Evolutionary conservation across 306 rosid species (phyloP), one percentile per base, ranked within the genome.

Genomic region (Sphenostylis stenocarpa): DNA sequence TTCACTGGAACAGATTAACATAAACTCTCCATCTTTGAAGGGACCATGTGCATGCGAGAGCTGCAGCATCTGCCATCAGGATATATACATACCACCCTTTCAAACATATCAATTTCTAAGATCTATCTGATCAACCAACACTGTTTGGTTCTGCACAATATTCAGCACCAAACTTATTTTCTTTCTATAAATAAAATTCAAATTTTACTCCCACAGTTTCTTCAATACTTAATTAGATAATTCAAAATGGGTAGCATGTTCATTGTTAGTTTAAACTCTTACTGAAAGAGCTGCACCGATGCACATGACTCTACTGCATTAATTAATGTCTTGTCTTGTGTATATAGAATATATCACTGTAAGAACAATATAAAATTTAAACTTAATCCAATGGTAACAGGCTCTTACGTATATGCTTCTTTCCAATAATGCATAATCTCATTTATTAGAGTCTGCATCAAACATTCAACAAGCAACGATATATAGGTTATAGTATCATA

Each of bases 31-130:
- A 68, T 55, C 44, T 41, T 41, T 2, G 33, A 21, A 11, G 33
- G 77, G 55, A 23, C 65, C 82, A 78, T 70, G 82, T 68, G 76
- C 57, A 0, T 57, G 76, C 57, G 0, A 15, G 2, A 55, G 23
- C 75, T 67, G 57, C 48, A 56, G 15, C 45, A n/a, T 36, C 24
- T 62, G 60, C 26, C 67, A 72, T 39, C 31, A 41, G 77, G 38
- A 12, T 6, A n/a, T n/a, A 34, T 36, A 10, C 5, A 20, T 16
- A 26, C 31, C 69, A 73, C 29, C 69, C 52, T 43, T 24, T 26
- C 70, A 73, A 39, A 4, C 69, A 74, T 73, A 49, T 63, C 64
- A 36, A 49, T 23, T 76, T 64, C 34, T 2, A 39, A 39, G 3
- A 39, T 34, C 6, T 34, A 7, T 48, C 9, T 48, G 43, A 36